phyloP scores from a whole-genome alignment of 1,284 basidiomycete species.

The Cryptococcus floricola region DNA sequence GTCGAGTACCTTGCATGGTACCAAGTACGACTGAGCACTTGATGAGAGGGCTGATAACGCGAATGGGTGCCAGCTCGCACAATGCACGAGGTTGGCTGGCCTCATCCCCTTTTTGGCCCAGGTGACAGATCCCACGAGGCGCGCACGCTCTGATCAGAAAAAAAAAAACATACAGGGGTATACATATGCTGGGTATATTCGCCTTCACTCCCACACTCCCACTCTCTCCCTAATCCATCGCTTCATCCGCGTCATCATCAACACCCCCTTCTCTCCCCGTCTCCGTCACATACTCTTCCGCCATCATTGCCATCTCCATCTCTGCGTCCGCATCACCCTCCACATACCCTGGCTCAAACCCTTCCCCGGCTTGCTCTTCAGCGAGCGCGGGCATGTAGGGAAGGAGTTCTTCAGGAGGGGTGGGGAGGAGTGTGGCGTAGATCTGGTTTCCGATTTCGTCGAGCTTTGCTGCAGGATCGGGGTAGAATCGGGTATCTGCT shows the following conservation, averaged over 20 bases:
- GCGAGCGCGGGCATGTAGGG: slow-evolving; percentile 12
- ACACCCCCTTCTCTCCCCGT: slow-evolving; percentile 19
- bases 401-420: slow-evolving; percentile 22
- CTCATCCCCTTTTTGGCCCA: too few relatives aligned
- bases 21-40: not conserved
- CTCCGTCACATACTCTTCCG: slow-evolving; percentile 44
- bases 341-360: slow-evolving; percentile 24
- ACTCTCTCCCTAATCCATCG: slow-evolving; percentile 10
- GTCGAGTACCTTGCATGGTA: not conserved
- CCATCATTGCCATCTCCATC: slow-evolving; percentile 24
- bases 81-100: too few relatives aligned
- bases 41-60: too few relatives aligned
- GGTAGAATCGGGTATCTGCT: slow-evolving; percentile 67
- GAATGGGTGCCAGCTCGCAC: too few relatives aligned
- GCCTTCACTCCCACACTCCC: not conserved
- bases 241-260: slow-evolving; percentile 16
- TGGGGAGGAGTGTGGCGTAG: slow-evolving; percentile 25
- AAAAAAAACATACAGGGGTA: not conserved
- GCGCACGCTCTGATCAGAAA: not conserved
- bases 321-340: slow-evolving; percentile 25
- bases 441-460: slow-evolving; percentile 65
- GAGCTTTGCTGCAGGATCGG: slow-evolving; percentile 57
- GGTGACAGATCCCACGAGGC: not conserved
- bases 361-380: slow-evolving; percentile 1
- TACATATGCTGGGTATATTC: slow-evolving; percentile 3